Base-by-base conservation (phyloP, 1,139 yeast species). In the Zygosaccharomyces sapae region DNA sequence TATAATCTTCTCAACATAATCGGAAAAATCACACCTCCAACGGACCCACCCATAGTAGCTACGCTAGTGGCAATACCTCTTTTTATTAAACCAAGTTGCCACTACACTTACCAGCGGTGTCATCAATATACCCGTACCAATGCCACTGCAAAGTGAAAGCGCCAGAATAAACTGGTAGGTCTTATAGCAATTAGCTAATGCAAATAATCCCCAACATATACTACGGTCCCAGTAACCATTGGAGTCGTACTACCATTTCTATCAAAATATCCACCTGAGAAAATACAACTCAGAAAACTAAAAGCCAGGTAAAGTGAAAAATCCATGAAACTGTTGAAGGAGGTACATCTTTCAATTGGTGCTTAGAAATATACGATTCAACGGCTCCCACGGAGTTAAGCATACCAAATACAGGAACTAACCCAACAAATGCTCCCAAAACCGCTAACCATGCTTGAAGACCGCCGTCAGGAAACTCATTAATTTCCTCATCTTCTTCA, bases 321-420 rank as follows among this genome's bases (percentile, higher is more conserved):
- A 85, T 79, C 92, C 90, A 84, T 5, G 88, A 80, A 0, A 80
- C 73, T 5, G 74, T 71, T 1, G 83, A 73, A 4, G 80, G 69
- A 3, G 76, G 68, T 1, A 72, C 74, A 13, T 69, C 55, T 9
- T 69, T 68, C 46, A 83, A 69, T 58, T 81, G 86, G 58, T 83
- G 76, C 6, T 69, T 64, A 2, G 82, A 70, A 10, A 84, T 73
- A 55, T 83, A 82, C 0, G 86, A 76, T 63, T 83, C 84, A 42
- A 83, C 73, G 0, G 87, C 88, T 50, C 92, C 92, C 30, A 80
- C 66, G 1, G 86, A 72, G 58, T 84, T 84, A 58, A 82, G 72
- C 20, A 82, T 63, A 2, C 94, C 94, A 61, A 83, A 81, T 20
- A 74, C 78, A 2, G 82, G 78, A 9, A 78, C 67, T 38, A 83